phyloP scores from a whole-genome alignment of 2,329 filamentous ascomycete species.

The Diaporthe amygdali region DNA sequence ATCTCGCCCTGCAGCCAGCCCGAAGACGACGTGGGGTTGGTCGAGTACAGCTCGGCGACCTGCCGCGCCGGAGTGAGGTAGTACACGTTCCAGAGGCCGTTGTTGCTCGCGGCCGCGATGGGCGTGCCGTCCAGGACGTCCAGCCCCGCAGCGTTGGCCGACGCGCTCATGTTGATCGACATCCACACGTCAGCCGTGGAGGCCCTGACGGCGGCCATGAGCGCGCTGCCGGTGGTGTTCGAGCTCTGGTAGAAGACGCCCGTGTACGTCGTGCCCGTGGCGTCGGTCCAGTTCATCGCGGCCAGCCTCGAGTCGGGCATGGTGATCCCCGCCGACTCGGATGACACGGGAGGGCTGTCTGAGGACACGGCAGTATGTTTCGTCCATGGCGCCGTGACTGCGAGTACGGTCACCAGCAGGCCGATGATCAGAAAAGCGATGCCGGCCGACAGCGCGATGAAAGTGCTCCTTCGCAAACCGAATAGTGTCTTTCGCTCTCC shows the following conservation, averaged over 20 bases:
- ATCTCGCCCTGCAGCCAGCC: conserved; percentile 20
- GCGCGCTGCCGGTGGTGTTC: not conserved
- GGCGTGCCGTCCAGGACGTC: conserved; percentile 25
- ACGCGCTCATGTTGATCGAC: conserved; percentile 18
- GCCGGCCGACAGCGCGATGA: conserved; percentile 5
- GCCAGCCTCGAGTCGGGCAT: conserved; percentile 18
- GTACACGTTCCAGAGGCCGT: conserved; percentile 23
- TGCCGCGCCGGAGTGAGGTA: conserved; percentile 17
- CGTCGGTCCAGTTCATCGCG: conserved; percentile 21
- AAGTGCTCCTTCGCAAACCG: conserved; percentile 18
- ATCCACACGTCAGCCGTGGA: not conserved
- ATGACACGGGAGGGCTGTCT: not conserved
- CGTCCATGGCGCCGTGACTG: conserved; percentile 4
- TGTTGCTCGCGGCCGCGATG: conserved; percentile 23
- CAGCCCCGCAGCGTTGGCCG: not conserved
- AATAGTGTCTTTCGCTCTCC: conserved; percentile 8
- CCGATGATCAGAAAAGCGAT: conserved; percentile 13
- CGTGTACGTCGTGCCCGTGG: conserved; percentile 1
- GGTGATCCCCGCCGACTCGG: not conserved
- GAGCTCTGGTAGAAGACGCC: conserved; percentile 23
- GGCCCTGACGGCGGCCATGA: conserved; percentile 17
- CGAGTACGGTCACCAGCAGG: conserved; percentile 13
- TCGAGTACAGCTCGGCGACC: conserved; percentile 24
- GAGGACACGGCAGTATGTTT: not conserved
- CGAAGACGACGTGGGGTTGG: not conserved